Evolutionary conservation across 192 early-diverging fungal genomes (phyloP).

Genomic region (Glomus cerebriforme): DNA sequence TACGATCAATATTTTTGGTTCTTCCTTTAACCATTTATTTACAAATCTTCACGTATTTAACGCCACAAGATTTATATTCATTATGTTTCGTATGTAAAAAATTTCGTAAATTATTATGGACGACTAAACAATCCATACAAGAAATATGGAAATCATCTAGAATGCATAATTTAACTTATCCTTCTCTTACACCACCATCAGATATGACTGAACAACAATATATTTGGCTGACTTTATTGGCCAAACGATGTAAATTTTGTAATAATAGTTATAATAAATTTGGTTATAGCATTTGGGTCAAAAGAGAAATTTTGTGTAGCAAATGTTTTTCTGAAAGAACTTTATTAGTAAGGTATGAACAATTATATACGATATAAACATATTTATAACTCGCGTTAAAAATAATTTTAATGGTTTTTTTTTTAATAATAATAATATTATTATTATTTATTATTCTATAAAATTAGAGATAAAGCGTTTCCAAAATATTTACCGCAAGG

Average conservation of each 20-base stretch:
- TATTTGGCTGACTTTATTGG: constrained; percentile 9
- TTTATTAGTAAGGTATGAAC: background rate
- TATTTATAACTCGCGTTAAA: background rate
- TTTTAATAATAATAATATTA: too few species aligned
- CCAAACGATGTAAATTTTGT: background rate
- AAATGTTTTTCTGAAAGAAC: background rate
- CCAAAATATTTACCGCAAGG: background rate
- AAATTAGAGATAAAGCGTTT: background rate
- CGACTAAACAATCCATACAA: background rate
- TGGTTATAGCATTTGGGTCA: background rate
- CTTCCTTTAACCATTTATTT: background rate
- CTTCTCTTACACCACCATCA: background rate
- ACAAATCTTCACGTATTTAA: constrained; percentile 1
- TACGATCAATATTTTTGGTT: background rate
- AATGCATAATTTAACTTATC: background rate
- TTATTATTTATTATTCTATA: too few species aligned
- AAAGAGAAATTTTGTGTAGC: background rate
- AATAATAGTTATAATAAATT: background rate
- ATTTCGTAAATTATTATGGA: constrained; percentile 8
- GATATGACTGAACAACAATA: constrained; percentile 8
- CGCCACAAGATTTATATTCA: constrained; percentile 4
- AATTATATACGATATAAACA: too few species aligned
- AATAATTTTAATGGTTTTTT: too few species aligned
- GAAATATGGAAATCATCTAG: background rate
- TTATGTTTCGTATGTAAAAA: background rate